Conservation (phyloP, 805 yeast genomes). For the Kazachstania kunashirensis region DNA sequence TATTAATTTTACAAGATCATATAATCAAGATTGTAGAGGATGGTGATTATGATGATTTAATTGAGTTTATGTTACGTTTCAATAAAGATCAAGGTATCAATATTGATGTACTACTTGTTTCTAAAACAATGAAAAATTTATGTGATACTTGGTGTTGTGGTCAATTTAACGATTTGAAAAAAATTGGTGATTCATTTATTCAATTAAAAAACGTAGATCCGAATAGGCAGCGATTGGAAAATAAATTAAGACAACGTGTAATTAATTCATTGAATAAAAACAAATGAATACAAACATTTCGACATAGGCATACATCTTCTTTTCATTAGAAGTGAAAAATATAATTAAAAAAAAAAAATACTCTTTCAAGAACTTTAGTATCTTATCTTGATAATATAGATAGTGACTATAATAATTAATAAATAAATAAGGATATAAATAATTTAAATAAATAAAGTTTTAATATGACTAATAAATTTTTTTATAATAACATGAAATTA, state of each 20-base stretch:
- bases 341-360: no score
- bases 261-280: constrained; percentile 12
- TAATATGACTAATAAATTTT: background rate
- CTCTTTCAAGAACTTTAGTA: no score
- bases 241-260: constrained; percentile 19
- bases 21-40: constrained; percentile 9
- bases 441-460: background rate
- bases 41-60: constrained; percentile 24
- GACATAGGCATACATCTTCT: no score
- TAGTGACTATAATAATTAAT: constrained; percentile 1
- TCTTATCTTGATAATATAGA: no score
- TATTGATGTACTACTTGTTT: constrained; percentile 17
- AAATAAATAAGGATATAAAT: constrained; percentile 8
- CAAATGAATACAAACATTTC: no score
- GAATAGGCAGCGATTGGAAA: constrained; percentile 20
- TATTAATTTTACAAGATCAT: constrained; percentile 15
- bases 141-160: constrained; percentile 20
- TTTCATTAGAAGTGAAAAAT: no score
- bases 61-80: constrained; percentile 22
- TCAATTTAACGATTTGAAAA: constrained; percentile 15
- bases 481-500: constrained; percentile 26
- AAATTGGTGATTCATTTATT: constrained; percentile 17
- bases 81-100: constrained; percentile 4
- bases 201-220: constrained; percentile 14
- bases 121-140: constrained; percentile 20